Conservation (phyloP, 106 monocot species). For the Phalaenopsis equestris region DNA sequence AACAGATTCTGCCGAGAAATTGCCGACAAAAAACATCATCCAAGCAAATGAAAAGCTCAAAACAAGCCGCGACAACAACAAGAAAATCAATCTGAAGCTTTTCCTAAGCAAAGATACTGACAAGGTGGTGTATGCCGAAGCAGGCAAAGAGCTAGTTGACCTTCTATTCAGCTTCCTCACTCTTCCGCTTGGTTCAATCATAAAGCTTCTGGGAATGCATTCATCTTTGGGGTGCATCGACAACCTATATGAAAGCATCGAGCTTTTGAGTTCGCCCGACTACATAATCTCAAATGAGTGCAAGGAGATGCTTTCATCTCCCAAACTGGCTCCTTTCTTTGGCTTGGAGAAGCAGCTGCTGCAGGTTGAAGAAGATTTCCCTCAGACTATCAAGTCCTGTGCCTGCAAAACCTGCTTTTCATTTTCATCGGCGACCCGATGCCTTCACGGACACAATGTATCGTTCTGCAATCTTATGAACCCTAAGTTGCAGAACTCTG, state of each 20-base stretch:
- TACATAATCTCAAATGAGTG: slow-evolving; percentile 19
- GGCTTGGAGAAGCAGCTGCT: slow-evolving; percentile 9
- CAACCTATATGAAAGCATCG: slow-evolving; percentile 36
- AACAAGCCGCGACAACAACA: neutral
- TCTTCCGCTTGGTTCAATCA: slow-evolving; percentile 32
- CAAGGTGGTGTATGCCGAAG: slow-evolving; percentile 45
- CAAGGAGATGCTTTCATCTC: slow-evolving; percentile 19
- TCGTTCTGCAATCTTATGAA: slow-evolving; percentile 14
- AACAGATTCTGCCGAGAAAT: slow-evolving; percentile 2
- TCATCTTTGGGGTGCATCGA: slow-evolving; percentile 26
- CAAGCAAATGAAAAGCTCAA: slow-evolving; percentile 8
- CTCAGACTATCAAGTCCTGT: neutral
- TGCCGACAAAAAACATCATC: slow-evolving; percentile 3
- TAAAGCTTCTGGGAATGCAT: slow-evolving; percentile 14
- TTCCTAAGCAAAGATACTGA: slow-evolving; percentile 20
- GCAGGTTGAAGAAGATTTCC: slow-evolving; percentile 11
- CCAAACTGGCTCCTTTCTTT: slow-evolving; percentile 22
- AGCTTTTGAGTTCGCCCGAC: slow-evolving; percentile 14
- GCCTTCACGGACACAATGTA: slow-evolving; percentile 9
- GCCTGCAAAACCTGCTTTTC: slow-evolving; percentile 7
- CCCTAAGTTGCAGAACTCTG: slow-evolving; percentile 10
- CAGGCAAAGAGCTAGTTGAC: slow-evolving; percentile 31
- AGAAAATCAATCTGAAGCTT: slow-evolving; percentile 26
- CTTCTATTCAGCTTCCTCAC: slow-evolving; percentile 39
- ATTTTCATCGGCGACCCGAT: neutral